Conservation (phyloP, 768 basidiomycete species). For the Pleurotus tuber-regium region DNA sequence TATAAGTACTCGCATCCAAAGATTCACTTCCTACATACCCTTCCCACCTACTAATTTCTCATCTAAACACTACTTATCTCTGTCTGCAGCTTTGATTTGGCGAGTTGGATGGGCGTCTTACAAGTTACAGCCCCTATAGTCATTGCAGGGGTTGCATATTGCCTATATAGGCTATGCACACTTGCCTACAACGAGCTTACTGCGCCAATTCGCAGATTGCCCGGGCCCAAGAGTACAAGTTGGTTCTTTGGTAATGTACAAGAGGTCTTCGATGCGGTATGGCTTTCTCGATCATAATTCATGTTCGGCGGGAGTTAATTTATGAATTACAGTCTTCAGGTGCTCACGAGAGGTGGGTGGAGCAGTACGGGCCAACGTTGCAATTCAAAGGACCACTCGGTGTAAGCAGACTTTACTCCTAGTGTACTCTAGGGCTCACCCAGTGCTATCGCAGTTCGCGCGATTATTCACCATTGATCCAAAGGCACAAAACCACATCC, state of each 20-base stretch:
- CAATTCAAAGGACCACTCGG: constrained; percentile 1
- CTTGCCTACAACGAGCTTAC: not conserved
- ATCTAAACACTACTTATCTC: no score
- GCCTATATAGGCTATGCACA: not conserved
- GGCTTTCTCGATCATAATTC: not conserved
- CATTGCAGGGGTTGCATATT: not conserved
- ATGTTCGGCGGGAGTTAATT: no score
- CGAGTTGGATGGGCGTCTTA: no score
- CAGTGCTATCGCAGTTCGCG: constrained; percentile 9
- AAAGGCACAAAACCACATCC: constrained; percentile 47
- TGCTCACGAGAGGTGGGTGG: constrained; percentile 1
- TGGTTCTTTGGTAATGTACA: constrained; percentile 5
- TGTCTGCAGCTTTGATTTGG: no score
- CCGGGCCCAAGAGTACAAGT: constrained; percentile 6
- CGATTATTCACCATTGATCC: constrained; percentile 48
- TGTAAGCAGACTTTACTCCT: not conserved
- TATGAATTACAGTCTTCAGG: not conserved
- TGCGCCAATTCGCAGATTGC: not conserved
- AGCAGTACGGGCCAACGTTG: constrained; percentile 3
- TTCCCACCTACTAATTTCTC: no score
- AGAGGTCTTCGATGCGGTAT: not conserved
- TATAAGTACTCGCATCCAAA: no score
- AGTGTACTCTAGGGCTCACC: not conserved
- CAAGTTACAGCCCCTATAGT: not conserved
- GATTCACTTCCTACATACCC: no score